Conservation (phyloP, 176 grass and related monocot genomes). For the Lolium multiflorum region DNA sequence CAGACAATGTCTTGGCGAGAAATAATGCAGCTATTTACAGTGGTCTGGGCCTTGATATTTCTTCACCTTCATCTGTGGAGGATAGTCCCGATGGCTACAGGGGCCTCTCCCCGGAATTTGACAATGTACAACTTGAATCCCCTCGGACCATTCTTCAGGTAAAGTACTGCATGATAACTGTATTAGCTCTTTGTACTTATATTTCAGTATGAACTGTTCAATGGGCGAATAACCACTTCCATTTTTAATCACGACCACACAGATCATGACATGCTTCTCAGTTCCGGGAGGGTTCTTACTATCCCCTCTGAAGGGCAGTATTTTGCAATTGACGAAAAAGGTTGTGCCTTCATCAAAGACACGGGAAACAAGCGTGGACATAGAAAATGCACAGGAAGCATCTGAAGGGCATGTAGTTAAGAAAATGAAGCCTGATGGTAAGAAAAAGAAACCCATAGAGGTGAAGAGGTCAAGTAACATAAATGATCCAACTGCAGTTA, state of each 20-base stretch:
- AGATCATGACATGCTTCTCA: slow-evolving; percentile 86
- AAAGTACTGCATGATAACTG: slow-evolving; percentile 36
- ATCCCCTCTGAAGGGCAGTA: slow-evolving; percentile 68
- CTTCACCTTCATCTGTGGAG: slow-evolving; percentile 86
- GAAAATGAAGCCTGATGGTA: slow-evolving; percentile 58
- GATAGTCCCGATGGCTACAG: slow-evolving; percentile 72
- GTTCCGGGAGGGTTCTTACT: slow-evolving; percentile 76
- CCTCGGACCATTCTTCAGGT: slow-evolving; percentile 91
- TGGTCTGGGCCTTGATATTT: slow-evolving; percentile 87
- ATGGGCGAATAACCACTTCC: slow-evolving; percentile 35
- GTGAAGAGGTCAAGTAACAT: slow-evolving; percentile 54
- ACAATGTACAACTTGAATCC: slow-evolving; percentile 67
- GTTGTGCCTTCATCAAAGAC: slow-evolving; percentile 55
- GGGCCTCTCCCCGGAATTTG: slow-evolving; percentile 67
- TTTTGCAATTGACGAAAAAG: slow-evolving; percentile 71
- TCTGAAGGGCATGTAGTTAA: slow-evolving; percentile 56
- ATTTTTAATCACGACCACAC: slow-evolving; percentile 49
- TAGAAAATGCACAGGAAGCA: slow-evolving; percentile 49
- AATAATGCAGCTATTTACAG: slow-evolving; percentile 94
- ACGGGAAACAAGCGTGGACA: slow-evolving; percentile 46
- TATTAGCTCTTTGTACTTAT: slow-evolving; percentile 32
- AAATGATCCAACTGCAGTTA: slow-evolving; percentile 47
- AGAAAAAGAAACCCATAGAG: slow-evolving; percentile 56
- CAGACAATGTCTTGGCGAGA: slow-evolving; percentile 65
- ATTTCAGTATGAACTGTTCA: slow-evolving; percentile 25